phyloP scores from a whole-genome alignment of 1,284 basidiomycete genomes.

The Leccinum pachyderme region DNA sequence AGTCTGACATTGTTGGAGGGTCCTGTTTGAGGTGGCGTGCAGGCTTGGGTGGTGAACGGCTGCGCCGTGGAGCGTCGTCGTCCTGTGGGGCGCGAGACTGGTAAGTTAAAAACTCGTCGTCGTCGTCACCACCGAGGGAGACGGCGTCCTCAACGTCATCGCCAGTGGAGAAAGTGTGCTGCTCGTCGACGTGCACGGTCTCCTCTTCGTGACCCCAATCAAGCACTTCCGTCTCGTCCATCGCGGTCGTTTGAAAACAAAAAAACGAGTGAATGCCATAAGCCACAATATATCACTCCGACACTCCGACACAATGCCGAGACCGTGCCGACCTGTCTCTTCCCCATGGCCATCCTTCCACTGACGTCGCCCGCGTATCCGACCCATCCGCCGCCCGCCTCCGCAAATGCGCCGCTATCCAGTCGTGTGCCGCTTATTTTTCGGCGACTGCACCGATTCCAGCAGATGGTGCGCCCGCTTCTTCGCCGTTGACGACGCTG shows the following conservation, averaged over 20 bases:
- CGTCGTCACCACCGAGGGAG: conserved; percentile 70
- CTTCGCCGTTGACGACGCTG: not conserved
- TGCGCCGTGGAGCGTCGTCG: conserved; percentile 18
- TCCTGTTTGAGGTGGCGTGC: conserved; percentile 19
- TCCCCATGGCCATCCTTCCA: conserved; percentile 51
- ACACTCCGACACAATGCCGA: conserved; percentile 27
- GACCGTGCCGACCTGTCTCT: conserved; percentile 35
- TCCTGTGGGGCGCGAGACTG: conserved; percentile 24
- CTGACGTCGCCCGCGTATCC: conserved; percentile 45
- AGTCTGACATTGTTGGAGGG: not conserved
- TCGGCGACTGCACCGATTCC: conserved; percentile 72
- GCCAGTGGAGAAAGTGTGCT: conserved; percentile 25
- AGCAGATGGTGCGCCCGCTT: conserved; percentile 63
- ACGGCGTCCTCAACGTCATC: conserved; percentile 68
- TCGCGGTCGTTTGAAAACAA: conserved; percentile 28
- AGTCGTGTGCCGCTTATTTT: conserved; percentile 78
- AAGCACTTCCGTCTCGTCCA: conserved; percentile 68
- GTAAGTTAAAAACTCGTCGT: conserved; percentile 45
- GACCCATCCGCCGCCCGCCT: conserved; percentile 38
- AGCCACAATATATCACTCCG: too few relatives aligned
- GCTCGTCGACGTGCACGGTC: conserved; percentile 26
- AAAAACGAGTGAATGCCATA: not conserved
- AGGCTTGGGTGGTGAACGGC: conserved; percentile 18
- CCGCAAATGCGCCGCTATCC: conserved; percentile 37
- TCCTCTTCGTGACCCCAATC: conserved; percentile 79